Conservation (phyloP, 441 rosid genomes). For the Erodium moschatum region DNA sequence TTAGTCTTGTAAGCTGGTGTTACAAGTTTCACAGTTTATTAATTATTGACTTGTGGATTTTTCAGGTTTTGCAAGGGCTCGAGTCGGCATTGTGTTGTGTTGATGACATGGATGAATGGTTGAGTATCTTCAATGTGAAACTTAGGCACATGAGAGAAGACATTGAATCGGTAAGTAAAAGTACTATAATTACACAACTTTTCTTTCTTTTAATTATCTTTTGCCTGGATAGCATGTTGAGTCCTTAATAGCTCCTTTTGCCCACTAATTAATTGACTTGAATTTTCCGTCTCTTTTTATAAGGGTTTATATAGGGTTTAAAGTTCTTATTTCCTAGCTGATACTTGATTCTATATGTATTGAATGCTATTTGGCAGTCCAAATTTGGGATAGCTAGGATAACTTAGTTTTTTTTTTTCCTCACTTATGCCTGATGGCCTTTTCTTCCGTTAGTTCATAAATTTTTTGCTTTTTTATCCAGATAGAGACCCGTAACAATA, state of each 20-base stretch:
- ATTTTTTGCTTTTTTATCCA: conserved; percentile 33
- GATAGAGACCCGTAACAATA: conserved; percentile 97
- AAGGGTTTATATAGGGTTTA: background rate
- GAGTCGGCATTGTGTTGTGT: conserved; percentile 88
- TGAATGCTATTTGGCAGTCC: conserved; percentile 4
- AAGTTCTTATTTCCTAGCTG: background rate
- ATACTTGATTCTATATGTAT: background rate
- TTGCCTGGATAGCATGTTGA: conserved; percentile 2
- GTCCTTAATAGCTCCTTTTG: background rate
- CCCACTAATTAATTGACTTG: background rate
- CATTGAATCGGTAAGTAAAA: conserved; percentile 71
- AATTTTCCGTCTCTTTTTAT: background rate
- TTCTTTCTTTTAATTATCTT: background rate
- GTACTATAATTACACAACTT: conserved; percentile 9
- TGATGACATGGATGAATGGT: conserved; percentile 98
- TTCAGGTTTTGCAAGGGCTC: conserved; percentile 88
- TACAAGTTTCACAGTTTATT: conserved; percentile 10
- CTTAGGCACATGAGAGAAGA: conserved; percentile 99
- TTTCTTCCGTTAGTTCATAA: conserved; percentile 11
- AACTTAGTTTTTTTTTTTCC: background rate
- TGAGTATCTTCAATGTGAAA: conserved; percentile 92
- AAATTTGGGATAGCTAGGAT: conserved; percentile 6
- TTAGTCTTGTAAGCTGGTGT: background rate
- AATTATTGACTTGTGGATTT: conserved; percentile 22
- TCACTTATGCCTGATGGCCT: conserved; percentile 11